Percentiles rank a stretch among this genome's conserved stretches.
These are phyloP conservation scores for Taxillus chinensis DNA, from an alignment of 164 flowering plant genomes.

Conservation along the genomic window DNA sequence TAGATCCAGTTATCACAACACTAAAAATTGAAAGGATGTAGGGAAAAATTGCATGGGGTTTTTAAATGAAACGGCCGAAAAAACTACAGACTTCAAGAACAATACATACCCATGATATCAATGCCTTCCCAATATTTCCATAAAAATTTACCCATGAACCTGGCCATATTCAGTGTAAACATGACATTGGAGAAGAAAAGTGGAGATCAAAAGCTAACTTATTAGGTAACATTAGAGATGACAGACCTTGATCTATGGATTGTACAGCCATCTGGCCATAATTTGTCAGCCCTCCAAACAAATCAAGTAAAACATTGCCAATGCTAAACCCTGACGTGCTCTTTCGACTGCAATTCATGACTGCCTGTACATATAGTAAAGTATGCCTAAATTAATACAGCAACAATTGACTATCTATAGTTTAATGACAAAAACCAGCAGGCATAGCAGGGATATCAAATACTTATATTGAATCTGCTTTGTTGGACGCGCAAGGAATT, in stretches of 20 bases:
- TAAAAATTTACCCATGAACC: constrained; percentile 81
- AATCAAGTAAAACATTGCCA: constrained; percentile 79
- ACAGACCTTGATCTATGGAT: constrained; percentile 82
- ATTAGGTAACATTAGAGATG: not conserved
- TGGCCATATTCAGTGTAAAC: constrained; percentile 12
- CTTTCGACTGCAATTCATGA: constrained; percentile 71
- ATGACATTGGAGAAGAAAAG: not conserved
- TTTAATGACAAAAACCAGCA: no score
- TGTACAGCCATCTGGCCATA: constrained; percentile 79
- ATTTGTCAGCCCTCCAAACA: constrained; percentile 67
- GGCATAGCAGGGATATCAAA: no score
- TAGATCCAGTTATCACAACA: no score
- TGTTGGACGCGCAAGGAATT: no score
- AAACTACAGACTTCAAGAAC: no score
- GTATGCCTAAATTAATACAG: not conserved
- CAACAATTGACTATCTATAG: no score
- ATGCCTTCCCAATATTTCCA: constrained; percentile 80
- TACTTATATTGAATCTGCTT: no score
- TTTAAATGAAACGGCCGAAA: no score
- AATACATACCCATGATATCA: constrained; percentile 68
- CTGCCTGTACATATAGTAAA: constrained; percentile 33
- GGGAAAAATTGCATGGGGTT: no score
- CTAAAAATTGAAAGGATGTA: no score
- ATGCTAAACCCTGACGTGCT: constrained; percentile 96
- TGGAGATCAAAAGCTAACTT: not conserved